A percentile compares a stretch with the other conserved stretches of the same genome.
Conservation (phyloP, 1,284 basidiomycete species). For the Boletellus dicymbophilus region DNA sequence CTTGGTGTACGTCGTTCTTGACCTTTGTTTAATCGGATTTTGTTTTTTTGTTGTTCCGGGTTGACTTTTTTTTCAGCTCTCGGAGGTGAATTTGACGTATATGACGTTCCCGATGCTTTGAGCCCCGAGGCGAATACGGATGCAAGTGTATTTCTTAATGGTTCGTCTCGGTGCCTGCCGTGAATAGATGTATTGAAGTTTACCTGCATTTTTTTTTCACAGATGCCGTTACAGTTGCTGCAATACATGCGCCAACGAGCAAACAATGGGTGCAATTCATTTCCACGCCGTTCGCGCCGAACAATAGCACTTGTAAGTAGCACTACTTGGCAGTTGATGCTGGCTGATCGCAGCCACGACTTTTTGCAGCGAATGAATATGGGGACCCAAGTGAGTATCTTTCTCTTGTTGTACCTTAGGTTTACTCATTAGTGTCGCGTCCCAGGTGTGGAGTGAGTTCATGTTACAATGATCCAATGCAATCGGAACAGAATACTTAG, state of each 20-base stretch:
- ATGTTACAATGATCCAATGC: background rate
- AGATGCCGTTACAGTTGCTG: slow-evolving; percentile 54
- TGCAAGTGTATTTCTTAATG: slow-evolving; percentile 58
- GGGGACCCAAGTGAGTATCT: slow-evolving; percentile 45
- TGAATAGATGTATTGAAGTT: background rate
- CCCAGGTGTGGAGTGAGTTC: slow-evolving; percentile 51
- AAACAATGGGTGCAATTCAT: slow-evolving; percentile 54
- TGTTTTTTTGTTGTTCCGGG: background rate
- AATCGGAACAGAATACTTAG: slow-evolving; percentile 3
- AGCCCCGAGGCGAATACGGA: slow-evolving; percentile 46
- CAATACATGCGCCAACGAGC: slow-evolving; percentile 69
- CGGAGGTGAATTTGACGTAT: slow-evolving; percentile 42
- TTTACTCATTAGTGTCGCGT: slow-evolving; percentile 1
- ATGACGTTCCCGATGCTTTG: slow-evolving; percentile 55
- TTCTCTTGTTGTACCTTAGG: background rate
- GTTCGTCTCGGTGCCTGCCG: slow-evolving; percentile 35
- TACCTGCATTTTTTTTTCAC: background rate
- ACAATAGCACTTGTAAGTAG: slow-evolving; percentile 28
- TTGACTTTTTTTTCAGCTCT: slow-evolving; percentile 29
- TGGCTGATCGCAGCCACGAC: background rate
- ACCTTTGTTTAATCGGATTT: background rate
- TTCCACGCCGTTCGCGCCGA: slow-evolving; percentile 44
- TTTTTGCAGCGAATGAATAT: slow-evolving; percentile 13
- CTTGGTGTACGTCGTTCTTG: slow-evolving; percentile 55
- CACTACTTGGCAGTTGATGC: slow-evolving; percentile 7